Conservation (phyloP, 192 early-diverging fungal species). For the Helicostylum pulchrum region DNA sequence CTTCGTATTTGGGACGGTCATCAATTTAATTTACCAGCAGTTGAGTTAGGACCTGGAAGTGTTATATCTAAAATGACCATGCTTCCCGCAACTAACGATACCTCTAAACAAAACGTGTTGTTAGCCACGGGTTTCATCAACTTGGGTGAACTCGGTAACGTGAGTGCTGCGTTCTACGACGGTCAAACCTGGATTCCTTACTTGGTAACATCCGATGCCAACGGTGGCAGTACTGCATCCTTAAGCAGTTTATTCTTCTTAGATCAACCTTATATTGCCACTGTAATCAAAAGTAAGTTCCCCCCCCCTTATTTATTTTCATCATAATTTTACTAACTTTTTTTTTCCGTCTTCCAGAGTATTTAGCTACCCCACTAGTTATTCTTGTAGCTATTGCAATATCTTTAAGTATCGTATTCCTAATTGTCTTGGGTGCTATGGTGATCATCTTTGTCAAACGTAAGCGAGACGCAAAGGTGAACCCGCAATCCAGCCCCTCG, state of each 20-base stretch:
- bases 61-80: slow-evolving; percentile 19
- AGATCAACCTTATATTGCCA: not conserved
- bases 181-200: slow-evolving; percentile 47
- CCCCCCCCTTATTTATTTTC: slow-evolving; percentile 4
- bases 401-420: slow-evolving; percentile 58
- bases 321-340: not conserved
- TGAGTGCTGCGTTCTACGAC: slow-evolving; percentile 48
- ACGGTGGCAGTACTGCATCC: slow-evolving; percentile 7
- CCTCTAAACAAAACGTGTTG: slow-evolving; percentile 24
- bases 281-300: slow-evolving; percentile 9
- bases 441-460: slow-evolving; percentile 40
- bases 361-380: slow-evolving; percentile 54
- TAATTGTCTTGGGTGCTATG: slow-evolving; percentile 62
- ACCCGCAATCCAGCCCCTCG: slow-evolving; percentile 15
- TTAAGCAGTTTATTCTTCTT: slow-evolving; percentile 30
- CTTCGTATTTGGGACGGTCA: slow-evolving; percentile 21
- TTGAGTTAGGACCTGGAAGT: slow-evolving; percentile 24
- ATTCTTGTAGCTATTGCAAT: slow-evolving; percentile 66
- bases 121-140: slow-evolving; percentile 43
- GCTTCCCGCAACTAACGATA: slow-evolving; percentile 3
- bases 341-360: slow-evolving; percentile 17
- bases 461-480: slow-evolving; percentile 19
- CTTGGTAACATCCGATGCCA: slow-evolving; percentile 30
- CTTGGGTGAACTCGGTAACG: slow-evolving; percentile 38
- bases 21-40: not conserved